Percentiles rank a stretch among this genome's conserved stretches.
phyloP scores from a whole-genome alignment of 2,329 filamentous ascomycete species.

The Cladosporium sp. region DNA sequence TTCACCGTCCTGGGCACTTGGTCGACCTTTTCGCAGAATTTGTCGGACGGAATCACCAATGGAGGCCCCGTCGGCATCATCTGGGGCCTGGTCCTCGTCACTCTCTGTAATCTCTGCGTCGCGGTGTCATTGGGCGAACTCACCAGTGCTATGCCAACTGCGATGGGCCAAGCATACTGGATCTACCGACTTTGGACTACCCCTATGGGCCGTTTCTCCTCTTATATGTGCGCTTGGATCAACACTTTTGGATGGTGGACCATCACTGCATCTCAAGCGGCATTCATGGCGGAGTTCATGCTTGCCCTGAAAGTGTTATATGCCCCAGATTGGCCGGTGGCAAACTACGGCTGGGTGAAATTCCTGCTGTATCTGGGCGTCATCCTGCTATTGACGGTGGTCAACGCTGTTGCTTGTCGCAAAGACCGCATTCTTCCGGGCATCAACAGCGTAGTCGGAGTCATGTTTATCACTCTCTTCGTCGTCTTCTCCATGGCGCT shows the following conservation, averaged over 20 bases:
- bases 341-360: conserved; percentile 46
- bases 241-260: conserved; percentile 59
- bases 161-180: conserved; percentile 58
- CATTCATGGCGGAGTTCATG: conserved; percentile 56
- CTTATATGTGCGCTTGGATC: conserved; percentile 57
- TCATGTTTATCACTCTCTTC: conserved; percentile 50
- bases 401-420: conserved; percentile 51
- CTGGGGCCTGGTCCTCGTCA: conserved; percentile 53
- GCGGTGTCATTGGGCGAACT: conserved; percentile 54
- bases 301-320: conserved; percentile 55
- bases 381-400: conserved; percentile 43
- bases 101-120: conserved; percentile 46
- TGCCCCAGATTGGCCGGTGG: conserved; percentile 43
- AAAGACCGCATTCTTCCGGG: conserved; percentile 44
- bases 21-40: conserved; percentile 52
- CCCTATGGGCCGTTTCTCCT: conserved; percentile 44
- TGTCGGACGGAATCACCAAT: conserved; percentile 49
- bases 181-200: conserved; percentile 41
- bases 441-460: conserved; percentile 54
- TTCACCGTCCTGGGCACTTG: conserved; percentile 56
- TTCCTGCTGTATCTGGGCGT: conserved; percentile 53
- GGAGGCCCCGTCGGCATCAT: conserved; percentile 52
- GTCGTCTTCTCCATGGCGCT: conserved; percentile 49
- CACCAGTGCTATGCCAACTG: conserved; percentile 56
- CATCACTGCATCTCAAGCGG: conserved; percentile 51